Evolutionary conservation across 805 yeast species (phyloP), one percentile per base, ranked within the genome.

Genomic region (Saccharomycopsis capsularis): DNA sequence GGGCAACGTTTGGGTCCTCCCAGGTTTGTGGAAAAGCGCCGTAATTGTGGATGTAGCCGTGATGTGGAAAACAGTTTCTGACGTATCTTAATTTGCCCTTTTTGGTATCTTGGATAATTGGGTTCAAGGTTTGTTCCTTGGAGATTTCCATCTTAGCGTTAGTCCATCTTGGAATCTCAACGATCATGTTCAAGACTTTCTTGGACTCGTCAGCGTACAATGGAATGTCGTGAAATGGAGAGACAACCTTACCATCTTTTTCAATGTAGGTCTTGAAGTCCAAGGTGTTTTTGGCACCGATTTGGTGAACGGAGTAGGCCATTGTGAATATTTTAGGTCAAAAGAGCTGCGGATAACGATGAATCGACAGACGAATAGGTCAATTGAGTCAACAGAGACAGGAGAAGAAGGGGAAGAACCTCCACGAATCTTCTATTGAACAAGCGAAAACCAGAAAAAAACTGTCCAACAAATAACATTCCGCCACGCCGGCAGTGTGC

Each of bases 81-180:
- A 93, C 98, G 60, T 83, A 93, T 73, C 98, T 82, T 63, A 89
- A 79, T 69, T 88, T 84, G 59, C 97, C 98, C 77, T 93, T 91
- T 76, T 93, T 93, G 64, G 95, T 86, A 71, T 93, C 99, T 75
- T 93, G 99, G 55, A 86, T 74, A 60, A 93, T 93, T 62, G 99
- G 99, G 76, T 93, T 93, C 65, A 89, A 76, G 41, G 78, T 69
- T 59, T 71, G 71, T 61, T 85, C 95, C 73, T 89, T 90, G 67
- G 85, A 79, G 69, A 90, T 89, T 70, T 93, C 99, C 68, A 90
- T 76, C 75, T 93, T 93, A 57, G 97, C 98, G 67, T 93, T 93
- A 63, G 95, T 78, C 97, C 97, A 91, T 70, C 98, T 85, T 65
- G 99, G 99, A 58, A 93, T 89, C 72, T 93, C 99, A 56, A 93